Conservation (phyloP, 163 green algal species). For the Trebouxiophyceae sp. region DNA sequence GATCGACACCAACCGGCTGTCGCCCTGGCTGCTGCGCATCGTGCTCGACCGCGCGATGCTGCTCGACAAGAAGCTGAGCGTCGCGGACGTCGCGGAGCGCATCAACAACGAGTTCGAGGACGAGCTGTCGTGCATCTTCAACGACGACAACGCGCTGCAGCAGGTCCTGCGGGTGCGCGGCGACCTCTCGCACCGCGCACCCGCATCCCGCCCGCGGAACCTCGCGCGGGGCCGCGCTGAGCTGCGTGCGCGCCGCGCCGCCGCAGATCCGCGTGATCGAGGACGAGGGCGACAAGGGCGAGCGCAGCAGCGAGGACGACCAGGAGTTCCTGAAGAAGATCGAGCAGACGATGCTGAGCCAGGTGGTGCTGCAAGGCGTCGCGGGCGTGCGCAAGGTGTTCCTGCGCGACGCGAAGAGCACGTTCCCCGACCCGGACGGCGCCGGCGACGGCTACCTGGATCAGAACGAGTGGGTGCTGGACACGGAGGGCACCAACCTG, state of each 20-base stretch:
- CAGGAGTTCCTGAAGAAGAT: slow-evolving; percentile 74
- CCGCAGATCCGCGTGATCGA: slow-evolving; percentile 20
- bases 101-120: slow-evolving; percentile 87
- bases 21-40: slow-evolving; percentile 93
- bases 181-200: not conserved
- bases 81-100: slow-evolving; percentile 58
- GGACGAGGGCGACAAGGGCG: slow-evolving; percentile 34
- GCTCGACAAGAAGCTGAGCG: slow-evolving; percentile 81
- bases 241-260: too few relatives aligned
- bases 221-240: too few relatives aligned
- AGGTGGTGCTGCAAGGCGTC: slow-evolving; percentile 77
- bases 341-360: slow-evolving; percentile 63
- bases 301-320: slow-evolving; percentile 27
- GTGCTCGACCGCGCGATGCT: slow-evolving; percentile 71
- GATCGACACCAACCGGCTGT: slow-evolving; percentile 53
- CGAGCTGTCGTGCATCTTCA: slow-evolving; percentile 89
- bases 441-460: slow-evolving; percentile 36
- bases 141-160: slow-evolving; percentile 92
- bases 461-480: slow-evolving; percentile 87
- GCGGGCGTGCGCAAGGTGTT: slow-evolving; percentile 86
- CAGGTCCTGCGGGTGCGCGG: slow-evolving; percentile 84
- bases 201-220: too few relatives aligned
- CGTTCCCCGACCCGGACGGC: slow-evolving; percentile 32
- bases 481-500: slow-evolving; percentile 93
- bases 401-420: slow-evolving; percentile 73